phyloP scores from a whole-genome alignment of 805 yeast genomes.

The Yarrowia alimentaria region DNA sequence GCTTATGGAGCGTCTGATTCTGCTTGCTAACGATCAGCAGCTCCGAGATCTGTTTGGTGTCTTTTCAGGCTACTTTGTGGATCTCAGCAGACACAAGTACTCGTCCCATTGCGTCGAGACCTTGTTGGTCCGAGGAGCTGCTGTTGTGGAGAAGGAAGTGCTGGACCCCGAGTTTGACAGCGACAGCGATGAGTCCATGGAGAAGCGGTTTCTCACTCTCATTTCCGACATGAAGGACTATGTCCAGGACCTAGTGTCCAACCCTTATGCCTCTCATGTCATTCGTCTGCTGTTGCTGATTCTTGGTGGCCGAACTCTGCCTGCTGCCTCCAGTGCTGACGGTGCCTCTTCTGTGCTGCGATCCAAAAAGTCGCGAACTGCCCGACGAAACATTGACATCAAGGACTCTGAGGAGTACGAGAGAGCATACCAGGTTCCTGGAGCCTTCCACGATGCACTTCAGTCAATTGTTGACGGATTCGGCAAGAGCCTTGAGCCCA shows the following conservation, averaged over 20 bases:
- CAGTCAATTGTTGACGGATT: slow-evolving; percentile 39
- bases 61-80: slow-evolving; percentile 71
- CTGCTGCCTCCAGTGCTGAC: slow-evolving; percentile 52
- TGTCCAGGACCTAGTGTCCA: slow-evolving; percentile 57
- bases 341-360: slow-evolving; percentile 65
- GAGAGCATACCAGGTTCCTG: slow-evolving; percentile 66
- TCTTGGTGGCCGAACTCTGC: slow-evolving; percentile 72
- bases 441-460: slow-evolving; percentile 61
- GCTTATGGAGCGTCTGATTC: slow-evolving; percentile 80
- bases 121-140: slow-evolving; percentile 68
- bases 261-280: slow-evolving; percentile 87
- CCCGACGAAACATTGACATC: slow-evolving; percentile 89
- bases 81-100: slow-evolving; percentile 80
- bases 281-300: slow-evolving; percentile 69
- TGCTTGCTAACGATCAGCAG: slow-evolving; percentile 62
- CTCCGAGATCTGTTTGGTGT: slow-evolving; percentile 62
- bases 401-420: slow-evolving; percentile 73
- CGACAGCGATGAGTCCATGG: slow-evolving; percentile 53
- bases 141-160: slow-evolving; percentile 70
- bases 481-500: slow-evolving; percentile 40
- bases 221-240: slow-evolving; percentile 64
- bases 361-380: slow-evolving; percentile 76
- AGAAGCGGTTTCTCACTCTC: slow-evolving; percentile 61
- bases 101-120: slow-evolving; percentile 94
- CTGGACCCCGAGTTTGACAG: slow-evolving; percentile 41